phyloP scores from a whole-genome alignment of 2,329 filamentous ascomycete species.

The Aspergillus sp. region DNA sequence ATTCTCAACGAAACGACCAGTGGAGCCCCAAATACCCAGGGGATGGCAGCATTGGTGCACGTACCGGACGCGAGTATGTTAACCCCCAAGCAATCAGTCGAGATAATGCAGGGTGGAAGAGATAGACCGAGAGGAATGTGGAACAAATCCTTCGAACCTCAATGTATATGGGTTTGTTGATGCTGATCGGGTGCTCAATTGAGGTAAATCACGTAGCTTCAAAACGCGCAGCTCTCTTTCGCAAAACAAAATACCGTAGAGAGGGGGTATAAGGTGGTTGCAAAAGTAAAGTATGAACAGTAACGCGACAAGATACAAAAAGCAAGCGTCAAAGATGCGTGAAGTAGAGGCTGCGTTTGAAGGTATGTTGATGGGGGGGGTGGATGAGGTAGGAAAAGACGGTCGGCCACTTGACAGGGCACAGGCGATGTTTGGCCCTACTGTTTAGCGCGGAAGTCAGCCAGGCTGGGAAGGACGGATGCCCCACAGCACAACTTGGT shows the following conservation, averaged over 20 bases:
- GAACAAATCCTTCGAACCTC: slow-evolving; percentile 12
- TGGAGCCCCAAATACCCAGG: slow-evolving; percentile 37
- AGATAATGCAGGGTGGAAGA: slow-evolving; percentile 20
- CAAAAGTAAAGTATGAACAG: slow-evolving; percentile 8
- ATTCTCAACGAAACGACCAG: slow-evolving; percentile 35
- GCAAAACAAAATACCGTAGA: not conserved
- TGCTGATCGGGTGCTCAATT: slow-evolving; percentile 27
- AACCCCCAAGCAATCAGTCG: slow-evolving; percentile 21
- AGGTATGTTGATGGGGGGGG: slow-evolving; percentile 21
- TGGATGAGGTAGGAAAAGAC: slow-evolving; percentile 23
- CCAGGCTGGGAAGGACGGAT: slow-evolving; percentile 30
- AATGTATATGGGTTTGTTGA: slow-evolving; percentile 32
- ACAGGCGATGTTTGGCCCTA: slow-evolving; percentile 44
- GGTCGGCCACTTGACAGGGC: slow-evolving; percentile 37
- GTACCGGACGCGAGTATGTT: slow-evolving; percentile 40
- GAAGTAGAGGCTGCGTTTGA: slow-evolving; percentile 8
- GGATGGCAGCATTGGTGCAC: slow-evolving; percentile 26
- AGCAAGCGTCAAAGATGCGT: slow-evolving; percentile 12
- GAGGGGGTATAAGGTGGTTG: slow-evolving; percentile 1
- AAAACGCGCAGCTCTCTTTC: slow-evolving; percentile 14
- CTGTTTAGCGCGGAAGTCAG: slow-evolving; percentile 40
- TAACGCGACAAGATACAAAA: slow-evolving; percentile 21
- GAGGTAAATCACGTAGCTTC: slow-evolving; percentile 23
- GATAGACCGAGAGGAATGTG: slow-evolving; percentile 19
- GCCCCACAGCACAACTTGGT: slow-evolving; percentile 28